Percentiles rank a stretch among this genome's conserved stretches.
phyloP scores from a whole-genome alignment of 345 rosid genomes.

The Reutealis trisperma region DNA sequence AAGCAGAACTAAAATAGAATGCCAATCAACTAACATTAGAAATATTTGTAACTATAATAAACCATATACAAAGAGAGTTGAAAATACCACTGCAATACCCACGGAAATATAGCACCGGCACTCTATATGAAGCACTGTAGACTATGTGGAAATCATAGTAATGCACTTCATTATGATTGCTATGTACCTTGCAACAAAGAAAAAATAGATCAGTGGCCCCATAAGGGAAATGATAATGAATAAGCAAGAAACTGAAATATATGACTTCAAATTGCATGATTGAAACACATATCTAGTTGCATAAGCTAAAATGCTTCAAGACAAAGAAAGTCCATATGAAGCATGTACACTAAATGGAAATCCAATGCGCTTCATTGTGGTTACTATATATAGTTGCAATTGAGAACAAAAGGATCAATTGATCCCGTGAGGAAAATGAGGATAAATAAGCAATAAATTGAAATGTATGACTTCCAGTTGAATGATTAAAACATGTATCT shows the following conservation, averaged over 20 bases:
- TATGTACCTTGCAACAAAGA: slow-evolving; percentile 42
- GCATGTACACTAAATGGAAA: slow-evolving; percentile 69
- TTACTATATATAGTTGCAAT: slow-evolving; percentile 42
- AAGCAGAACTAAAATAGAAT: not conserved
- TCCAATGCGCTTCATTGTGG: slow-evolving; percentile 55
- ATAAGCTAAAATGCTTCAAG: not conserved
- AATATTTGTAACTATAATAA: not conserved
- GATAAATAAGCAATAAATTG: not conserved
- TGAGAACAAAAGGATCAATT: slow-evolving; percentile 11
- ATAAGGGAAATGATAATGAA: not conserved
- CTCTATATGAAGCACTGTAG: slow-evolving; percentile 65
- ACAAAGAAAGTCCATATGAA: slow-evolving; percentile 35
- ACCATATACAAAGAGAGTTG: not conserved
- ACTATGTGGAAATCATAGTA: slow-evolving; percentile 76
- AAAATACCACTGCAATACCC: slow-evolving; percentile 62
- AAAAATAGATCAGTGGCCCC: slow-evolving; percentile 8
- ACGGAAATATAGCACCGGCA: slow-evolving; percentile 82
- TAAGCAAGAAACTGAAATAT: not conserved
- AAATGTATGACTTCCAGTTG: not conserved
- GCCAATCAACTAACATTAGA: not conserved
- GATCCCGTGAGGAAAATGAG: not conserved
- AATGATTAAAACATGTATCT: not conserved
- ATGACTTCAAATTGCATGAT: not conserved
- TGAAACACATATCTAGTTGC: not conserved
- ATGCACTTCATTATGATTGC: slow-evolving; percentile 43